These are phyloP conservation scores for Nephelium lappaceum DNA, from an alignment of 345 rosid genomes.

Conservation along the genomic window DNA sequence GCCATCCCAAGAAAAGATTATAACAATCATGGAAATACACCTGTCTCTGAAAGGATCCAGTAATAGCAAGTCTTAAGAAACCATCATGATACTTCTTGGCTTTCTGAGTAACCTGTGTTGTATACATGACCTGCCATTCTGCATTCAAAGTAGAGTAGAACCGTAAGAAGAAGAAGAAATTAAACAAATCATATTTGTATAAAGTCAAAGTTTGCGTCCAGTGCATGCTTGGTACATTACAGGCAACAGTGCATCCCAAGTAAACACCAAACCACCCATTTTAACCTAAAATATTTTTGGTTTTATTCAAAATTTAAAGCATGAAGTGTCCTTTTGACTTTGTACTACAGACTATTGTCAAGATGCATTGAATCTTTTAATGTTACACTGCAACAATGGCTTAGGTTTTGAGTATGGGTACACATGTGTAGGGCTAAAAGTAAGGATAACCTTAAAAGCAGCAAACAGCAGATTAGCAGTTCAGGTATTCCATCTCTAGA, in stretches of 20 bases:
- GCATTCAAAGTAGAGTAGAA: conserved; percentile 10
- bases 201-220: neutral
- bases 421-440: neutral
- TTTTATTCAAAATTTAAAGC: neutral
- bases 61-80: conserved; percentile 34
- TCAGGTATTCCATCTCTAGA: neutral
- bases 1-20: conserved; percentile 4
- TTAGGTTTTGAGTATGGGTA: neutral
- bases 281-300: neutral
- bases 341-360: neutral
- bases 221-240: neutral
- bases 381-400: neutral
- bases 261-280: neutral
- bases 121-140: conserved; percentile 72
- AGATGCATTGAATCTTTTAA: neutral
- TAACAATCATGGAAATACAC: conserved; percentile 28
- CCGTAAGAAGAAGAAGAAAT: neutral
- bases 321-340: neutral
- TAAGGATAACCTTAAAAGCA: neutral
- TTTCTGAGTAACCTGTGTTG: conserved; percentile 59
- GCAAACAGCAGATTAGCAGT: neutral
- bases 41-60: conserved; percentile 52
- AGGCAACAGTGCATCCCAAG: neutral
- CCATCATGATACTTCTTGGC: conserved; percentile 75
- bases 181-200: neutral